These are phyloP conservation scores for Symbiodinium pilosum DNA, from an alignment of 73 alveolate species.

Conservation along the genomic window DNA sequence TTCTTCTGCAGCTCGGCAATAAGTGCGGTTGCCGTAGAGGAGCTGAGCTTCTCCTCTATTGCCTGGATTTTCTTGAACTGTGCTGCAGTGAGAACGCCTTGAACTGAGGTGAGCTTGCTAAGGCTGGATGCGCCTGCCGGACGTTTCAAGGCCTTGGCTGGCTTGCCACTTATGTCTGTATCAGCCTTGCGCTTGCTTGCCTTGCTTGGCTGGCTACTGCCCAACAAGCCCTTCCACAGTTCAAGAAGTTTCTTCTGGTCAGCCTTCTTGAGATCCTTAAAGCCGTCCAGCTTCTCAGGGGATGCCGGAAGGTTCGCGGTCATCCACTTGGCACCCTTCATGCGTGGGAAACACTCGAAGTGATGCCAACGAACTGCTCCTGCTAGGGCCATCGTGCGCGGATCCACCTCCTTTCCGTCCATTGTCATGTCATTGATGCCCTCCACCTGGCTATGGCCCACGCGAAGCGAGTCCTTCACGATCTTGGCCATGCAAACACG, in stretches of 20 bases:
- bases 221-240: constrained; percentile 29
- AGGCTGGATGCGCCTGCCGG: background rate
- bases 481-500: constrained; percentile 92
- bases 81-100: constrained; percentile 53
- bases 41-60: background rate
- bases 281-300: constrained; percentile 40
- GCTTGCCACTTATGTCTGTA: background rate
- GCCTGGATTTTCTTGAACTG: constrained; percentile 65
- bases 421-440: constrained; percentile 20
- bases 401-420: background rate
- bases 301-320: background rate
- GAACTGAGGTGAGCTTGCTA: constrained; percentile 5
- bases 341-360: constrained; percentile 84
- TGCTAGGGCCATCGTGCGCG: background rate
- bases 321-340: constrained; percentile 84
- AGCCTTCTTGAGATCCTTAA: constrained; percentile 47
- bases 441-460: constrained; percentile 37
- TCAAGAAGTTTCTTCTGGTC: constrained; percentile 42
- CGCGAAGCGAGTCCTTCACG: constrained; percentile 61
- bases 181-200: background rate
- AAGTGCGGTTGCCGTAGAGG: background rate
- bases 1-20: constrained; percentile 37
- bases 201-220: background rate
- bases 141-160: background rate
- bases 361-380: constrained; percentile 91